Conservation (phyloP, 441 rosid species). For the Populus tomentosa region DNA sequence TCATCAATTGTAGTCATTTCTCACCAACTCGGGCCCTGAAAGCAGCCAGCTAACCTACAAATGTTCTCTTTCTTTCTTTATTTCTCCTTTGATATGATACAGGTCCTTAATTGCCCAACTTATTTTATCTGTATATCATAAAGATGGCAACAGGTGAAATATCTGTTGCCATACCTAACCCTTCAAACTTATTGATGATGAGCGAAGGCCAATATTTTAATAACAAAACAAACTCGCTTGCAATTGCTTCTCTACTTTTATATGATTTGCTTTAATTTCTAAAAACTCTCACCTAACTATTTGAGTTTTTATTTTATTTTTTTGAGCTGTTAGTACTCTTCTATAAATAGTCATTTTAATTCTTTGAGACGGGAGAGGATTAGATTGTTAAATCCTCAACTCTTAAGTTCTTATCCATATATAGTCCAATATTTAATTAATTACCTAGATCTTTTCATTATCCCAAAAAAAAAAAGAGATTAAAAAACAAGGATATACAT, state of each 20-base stretch:
- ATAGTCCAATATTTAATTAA: too few relatives aligned
- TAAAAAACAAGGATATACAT: background rate
- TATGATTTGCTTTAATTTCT: background rate
- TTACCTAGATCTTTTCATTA: background rate
- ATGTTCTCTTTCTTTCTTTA: background rate
- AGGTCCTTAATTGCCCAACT: background rate
- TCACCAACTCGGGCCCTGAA: background rate
- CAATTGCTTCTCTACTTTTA: background rate
- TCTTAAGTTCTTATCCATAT: too few relatives aligned
- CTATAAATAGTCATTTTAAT: background rate
- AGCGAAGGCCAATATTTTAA: background rate
- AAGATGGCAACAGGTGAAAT: background rate
- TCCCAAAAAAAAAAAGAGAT: background rate
- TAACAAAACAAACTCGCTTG: background rate
- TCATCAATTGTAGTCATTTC: background rate
- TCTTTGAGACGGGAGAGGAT: background rate
- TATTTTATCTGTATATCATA: background rate
- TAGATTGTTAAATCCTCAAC: too few relatives aligned
- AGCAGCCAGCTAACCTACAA: background rate
- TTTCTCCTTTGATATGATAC: background rate
- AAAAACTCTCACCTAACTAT: background rate
- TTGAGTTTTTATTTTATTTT: background rate
- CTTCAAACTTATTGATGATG: background rate
- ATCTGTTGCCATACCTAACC: background rate
- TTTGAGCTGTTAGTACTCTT: background rate